A percentile compares a stretch with the other conserved stretches of the same genome.
Evolutionary conservation across 768 basidiomycete genomes (phyloP).

Genomic region (Candolleomyces eurysporus): DNA sequence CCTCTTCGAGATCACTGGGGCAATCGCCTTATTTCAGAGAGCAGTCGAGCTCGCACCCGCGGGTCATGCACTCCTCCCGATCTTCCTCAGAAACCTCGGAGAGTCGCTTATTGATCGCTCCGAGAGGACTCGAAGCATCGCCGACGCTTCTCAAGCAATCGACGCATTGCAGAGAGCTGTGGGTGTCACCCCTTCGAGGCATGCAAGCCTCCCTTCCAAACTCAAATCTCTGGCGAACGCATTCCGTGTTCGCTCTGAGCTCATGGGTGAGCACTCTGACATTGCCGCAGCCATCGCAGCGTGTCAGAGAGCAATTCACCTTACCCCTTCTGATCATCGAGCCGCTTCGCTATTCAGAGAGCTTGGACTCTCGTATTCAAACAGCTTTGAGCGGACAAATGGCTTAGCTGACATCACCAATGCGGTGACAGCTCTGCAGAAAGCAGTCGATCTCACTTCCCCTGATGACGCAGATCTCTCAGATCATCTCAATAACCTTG

Average conservation of each 20-base stretch:
- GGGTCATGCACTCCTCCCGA: slow-evolving; percentile 11
- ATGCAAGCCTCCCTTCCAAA: slow-evolving; percentile 10
- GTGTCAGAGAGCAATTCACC: slow-evolving; percentile 4
- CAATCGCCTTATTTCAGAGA: slow-evolving; percentile 6
- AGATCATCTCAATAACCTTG: background rate
- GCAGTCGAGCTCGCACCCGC: slow-evolving; percentile 8
- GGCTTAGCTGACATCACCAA: background rate
- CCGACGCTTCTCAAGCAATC: slow-evolving; percentile 19
- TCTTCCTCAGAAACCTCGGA: slow-evolving; percentile 15
- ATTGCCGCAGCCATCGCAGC: slow-evolving; percentile 10
- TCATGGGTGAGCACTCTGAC: background rate
- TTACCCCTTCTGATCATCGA: slow-evolving; percentile 3
- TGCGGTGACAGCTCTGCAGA: background rate
- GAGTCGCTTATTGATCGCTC: slow-evolving; percentile 4
- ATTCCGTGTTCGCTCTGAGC: background rate
- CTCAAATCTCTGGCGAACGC: slow-evolving; percentile 11
- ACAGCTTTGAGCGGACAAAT: background rate
- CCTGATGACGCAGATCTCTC: background rate
- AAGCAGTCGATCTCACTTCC: background rate
- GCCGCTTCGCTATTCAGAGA: slow-evolving; percentile 8
- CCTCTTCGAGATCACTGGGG: slow-evolving; percentile 10
- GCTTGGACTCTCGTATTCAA: slow-evolving; percentile 4
- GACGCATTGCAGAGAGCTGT: slow-evolving; percentile 8
- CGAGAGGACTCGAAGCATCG: background rate
- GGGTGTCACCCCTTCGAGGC: slow-evolving; percentile 5